Conservation (phyloP, 2,329 filamentous ascomycete species). For the Nemania sp. region DNA sequence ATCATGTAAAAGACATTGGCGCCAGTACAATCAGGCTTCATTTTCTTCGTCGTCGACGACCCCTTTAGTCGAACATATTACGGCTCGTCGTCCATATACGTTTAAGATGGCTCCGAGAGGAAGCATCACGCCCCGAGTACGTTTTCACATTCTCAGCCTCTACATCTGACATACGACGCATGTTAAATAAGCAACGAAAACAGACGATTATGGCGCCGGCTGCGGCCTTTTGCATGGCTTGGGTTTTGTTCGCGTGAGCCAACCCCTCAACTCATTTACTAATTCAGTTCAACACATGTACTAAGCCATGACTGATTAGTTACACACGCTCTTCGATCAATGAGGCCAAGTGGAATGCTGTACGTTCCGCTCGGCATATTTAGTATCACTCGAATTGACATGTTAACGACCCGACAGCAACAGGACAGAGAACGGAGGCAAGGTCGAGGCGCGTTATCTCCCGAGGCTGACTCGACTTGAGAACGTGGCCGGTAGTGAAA, state of each 20-base stretch:
- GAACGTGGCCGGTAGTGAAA: conserved; percentile 14
- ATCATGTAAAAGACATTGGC: conserved; percentile 7
- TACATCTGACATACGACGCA: neutral
- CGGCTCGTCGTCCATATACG: too few species aligned
- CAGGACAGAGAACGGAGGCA: conserved; percentile 30
- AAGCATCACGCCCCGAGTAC: conserved; percentile 36
- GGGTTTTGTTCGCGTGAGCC: conserved; percentile 38
- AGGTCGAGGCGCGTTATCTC: conserved; percentile 2
- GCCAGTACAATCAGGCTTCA: neutral
- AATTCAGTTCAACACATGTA: neutral
- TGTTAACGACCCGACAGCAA: conserved; percentile 32
- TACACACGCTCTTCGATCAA: conserved; percentile 41
- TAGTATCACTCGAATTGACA: too few species aligned
- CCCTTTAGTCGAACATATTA: too few species aligned
- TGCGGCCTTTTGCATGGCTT: conserved; percentile 40
- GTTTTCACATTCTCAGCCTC: conserved; percentile 9
- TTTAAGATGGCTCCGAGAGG: conserved; percentile 38
- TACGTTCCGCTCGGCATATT: neutral
- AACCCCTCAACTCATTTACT: neutral
- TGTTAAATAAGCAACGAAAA: neutral
- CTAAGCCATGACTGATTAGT: conserved; percentile 21
- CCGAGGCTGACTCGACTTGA: conserved; percentile 19
- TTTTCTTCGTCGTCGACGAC: neutral
- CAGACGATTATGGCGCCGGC: conserved; percentile 39
- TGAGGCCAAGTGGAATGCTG: conserved; percentile 38